A percentile compares a stretch with the other conserved stretches of the same genome.
phyloP scores from a whole-genome alignment of 768 basidiomycete genomes.

The Fistulinella prunicolor region DNA sequence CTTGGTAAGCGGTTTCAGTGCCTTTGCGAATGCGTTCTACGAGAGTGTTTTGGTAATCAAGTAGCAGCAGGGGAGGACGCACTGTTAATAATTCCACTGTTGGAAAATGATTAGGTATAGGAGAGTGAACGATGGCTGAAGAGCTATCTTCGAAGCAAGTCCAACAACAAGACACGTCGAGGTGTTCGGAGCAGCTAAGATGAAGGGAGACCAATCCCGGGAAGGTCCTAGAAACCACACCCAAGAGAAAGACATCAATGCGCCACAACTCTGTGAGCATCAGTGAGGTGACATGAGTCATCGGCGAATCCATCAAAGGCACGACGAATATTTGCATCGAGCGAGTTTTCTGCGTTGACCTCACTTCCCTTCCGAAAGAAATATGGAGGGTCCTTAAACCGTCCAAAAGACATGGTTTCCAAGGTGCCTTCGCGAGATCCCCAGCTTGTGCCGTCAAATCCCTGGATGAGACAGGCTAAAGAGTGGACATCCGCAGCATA shows the following conservation, averaged over 20 bases:
- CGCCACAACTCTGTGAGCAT: conserved; percentile 54
- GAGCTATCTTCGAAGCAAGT: conserved; percentile 62
- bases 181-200: conserved; percentile 57
- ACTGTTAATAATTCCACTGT: conserved; percentile 50
- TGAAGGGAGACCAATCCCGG: conserved; percentile 46
- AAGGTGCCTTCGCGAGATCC: conserved; percentile 20
- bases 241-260: conserved; percentile 50
- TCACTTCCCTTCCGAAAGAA: conserved; percentile 42
- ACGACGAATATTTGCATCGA: conserved; percentile 33
- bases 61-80: conserved; percentile 24
- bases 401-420: conserved; percentile 30
- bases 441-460: conserved; percentile 16
- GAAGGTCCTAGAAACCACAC: conserved; percentile 44
- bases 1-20: conserved; percentile 44
- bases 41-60: conserved; percentile 5
- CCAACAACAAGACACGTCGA: conserved; percentile 60
- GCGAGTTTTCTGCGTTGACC: conserved; percentile 43
- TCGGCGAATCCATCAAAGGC: conserved; percentile 25
- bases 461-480: conserved; percentile 14
- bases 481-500: conserved; percentile 5
- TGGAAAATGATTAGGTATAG: conserved; percentile 51
- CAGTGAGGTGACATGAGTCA: conserved; percentile 43
- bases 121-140: conserved; percentile 55
- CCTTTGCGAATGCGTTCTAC: conserved; percentile 43
- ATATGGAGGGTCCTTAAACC: conserved; percentile 40